Evolutionary conservation across 2,329 filamentous ascomycete species (phyloP), one percentile per base, ranked within the genome.

Genomic region (Dothiorella sarmentorum): DNA sequence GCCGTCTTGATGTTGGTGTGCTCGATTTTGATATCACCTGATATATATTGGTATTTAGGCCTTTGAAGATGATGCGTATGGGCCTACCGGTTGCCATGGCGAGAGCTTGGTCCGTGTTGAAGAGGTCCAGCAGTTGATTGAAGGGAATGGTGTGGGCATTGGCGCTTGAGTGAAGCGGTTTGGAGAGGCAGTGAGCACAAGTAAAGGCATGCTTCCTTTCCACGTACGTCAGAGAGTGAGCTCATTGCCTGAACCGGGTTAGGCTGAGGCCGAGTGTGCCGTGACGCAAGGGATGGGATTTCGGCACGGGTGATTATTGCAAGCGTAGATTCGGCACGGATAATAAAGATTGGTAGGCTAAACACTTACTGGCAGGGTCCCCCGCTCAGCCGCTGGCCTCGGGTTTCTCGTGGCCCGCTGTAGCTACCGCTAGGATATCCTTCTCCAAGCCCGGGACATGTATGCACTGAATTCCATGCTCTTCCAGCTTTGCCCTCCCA

Each of bases 401-500:
- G 7, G 20, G n/a, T 17, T 75, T 69, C 56, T 72, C 71, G 74
- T 97, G 94, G 0, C 94, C 94, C 45, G 90, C 90, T 37, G 85
- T 94, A 3, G 94, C 92, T 63, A 96, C 86, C 43, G 80, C 76
- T 51, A 97, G 70, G 64, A 97, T 97, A 58, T 93, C 87, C 31
- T 84, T 79, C 69, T 97, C 90, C 56, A 97, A 70, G 0, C 91
- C 93, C 17, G 78, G 66, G 3, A 97, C 82, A 70, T 88, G 84
- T 40, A 89, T 75, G 63, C 93, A 90, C 43, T 84, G 74, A 53
- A 99, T 83, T 0, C 91, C 91, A 4, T 85, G 86, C 44, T 83
- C 82, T 65, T 86, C 82, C 58, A 99, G 77, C 69, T 83, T 86
- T 65, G 74, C 77, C 66, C 86, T 85, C 7, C 91, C 91, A 60